Evolutionary conservation across 306 rosid species (phyloP), one percentile per base, ranked within the genome.

Genomic region (Prunus salicina): DNA sequence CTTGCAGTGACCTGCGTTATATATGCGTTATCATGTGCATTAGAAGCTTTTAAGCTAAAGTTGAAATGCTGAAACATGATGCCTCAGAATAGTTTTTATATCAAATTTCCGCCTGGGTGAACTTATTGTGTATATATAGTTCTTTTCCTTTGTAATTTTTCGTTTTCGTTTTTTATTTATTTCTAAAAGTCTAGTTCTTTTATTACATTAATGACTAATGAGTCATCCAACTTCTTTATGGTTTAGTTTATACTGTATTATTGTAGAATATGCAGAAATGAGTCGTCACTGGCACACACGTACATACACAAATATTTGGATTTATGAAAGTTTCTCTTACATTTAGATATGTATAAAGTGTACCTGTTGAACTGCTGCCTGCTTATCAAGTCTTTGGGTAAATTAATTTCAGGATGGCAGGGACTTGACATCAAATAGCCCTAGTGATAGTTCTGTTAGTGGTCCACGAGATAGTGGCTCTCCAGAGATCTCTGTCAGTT

Each of bases 361-460:
- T 61, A 27, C 70, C 68, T 60, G 68, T 73, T 82, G 20, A 72
- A 60, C 82, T 77, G 63, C 65, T 55, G 63, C 38, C 64, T 83
- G 64, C 76, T 69, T 79, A 76, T 79, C 64, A 72, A 76, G 69
- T 50, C 64, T 79, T 81, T 43, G 75, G 76, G 71, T 83, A 87
- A 67, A 84, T 79, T 86, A 52, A 67, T 86, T 89, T 77, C 98
- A 95, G 98, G 97, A 88, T 81, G 79, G 78, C 86, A 84, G 81
- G 82, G 99, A 96, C 64, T 79, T 92, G 84, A 89, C 92, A 72
- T 89, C 99, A 78, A 89, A 81, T 83, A 87, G 97, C 72, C 91
- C 88, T 73, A 92, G 93, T 65, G 90, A 86, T 74, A 89, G 96
- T 84, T 96, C 98, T 30, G 82, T 83, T 41, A 82, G 97, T 69